These are phyloP conservation scores for Penicillium simplicissimum DNA, from an alignment of 495 filamentous ascomycete species.

Conservation along the genomic window DNA sequence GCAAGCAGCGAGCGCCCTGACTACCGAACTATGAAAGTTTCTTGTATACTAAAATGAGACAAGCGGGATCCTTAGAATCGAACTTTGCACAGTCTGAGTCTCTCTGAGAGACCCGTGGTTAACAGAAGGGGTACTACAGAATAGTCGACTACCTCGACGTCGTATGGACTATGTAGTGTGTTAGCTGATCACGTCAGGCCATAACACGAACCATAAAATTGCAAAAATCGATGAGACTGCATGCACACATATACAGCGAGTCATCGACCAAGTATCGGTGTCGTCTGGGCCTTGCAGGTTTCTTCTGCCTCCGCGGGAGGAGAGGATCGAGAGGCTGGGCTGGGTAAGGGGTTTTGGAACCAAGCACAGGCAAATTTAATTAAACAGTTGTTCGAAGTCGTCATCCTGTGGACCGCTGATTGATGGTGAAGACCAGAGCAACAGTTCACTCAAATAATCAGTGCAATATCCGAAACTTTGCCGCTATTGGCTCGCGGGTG, in stretches of 20 bases:
- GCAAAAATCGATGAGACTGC: no score
- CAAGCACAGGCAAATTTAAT: constrained; percentile 10
- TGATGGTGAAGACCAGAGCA: background rate
- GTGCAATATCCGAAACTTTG: background rate
- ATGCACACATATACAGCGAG: no score
- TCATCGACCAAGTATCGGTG: background rate
- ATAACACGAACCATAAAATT: no score
- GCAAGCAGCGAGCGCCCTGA: background rate
- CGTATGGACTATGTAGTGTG: no score
- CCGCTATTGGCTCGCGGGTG: background rate
- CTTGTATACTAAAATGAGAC: no score
- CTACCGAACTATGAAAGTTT: background rate
- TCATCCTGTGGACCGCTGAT: constrained; percentile 14
- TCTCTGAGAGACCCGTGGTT: no score
- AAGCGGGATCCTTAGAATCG: no score
- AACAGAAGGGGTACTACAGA: no score
- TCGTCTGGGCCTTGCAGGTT: background rate
- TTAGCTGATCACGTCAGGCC: no score
- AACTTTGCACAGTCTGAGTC: no score
- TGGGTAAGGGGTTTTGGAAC: constrained; percentile 16
- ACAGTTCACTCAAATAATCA: background rate
- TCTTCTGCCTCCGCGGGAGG: background rate
- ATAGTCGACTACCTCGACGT: no score
- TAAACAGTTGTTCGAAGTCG: constrained; percentile 12
- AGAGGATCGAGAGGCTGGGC: background rate